Percentiles rank a stretch among this genome's conserved stretches.
phyloP scores from a whole-genome alignment of 2,329 filamentous ascomycete species.

The Fusarium sp. region DNA sequence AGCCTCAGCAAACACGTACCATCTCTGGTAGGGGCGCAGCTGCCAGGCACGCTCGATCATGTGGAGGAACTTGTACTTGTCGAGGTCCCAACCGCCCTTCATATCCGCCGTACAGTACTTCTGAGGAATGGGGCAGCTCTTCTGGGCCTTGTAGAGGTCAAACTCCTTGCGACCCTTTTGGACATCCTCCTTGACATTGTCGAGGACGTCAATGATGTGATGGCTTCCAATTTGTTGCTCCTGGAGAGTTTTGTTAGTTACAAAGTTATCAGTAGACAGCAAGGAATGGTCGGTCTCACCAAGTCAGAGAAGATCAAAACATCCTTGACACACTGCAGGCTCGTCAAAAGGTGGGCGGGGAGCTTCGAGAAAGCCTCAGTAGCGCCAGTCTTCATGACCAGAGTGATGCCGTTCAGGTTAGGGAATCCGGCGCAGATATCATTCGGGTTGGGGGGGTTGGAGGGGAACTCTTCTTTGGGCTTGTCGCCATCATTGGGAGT shows the following conservation, averaged over 20 bases:
- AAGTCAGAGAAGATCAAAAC: slow-evolving; percentile 69
- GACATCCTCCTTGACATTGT: slow-evolving; percentile 49
- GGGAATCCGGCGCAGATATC: slow-evolving; percentile 55
- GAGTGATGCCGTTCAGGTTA: slow-evolving; percentile 55
- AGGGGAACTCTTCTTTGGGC: slow-evolving; percentile 12
- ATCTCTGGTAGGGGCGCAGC: slow-evolving; percentile 63
- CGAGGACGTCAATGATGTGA: slow-evolving; percentile 54
- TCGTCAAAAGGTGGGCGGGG: slow-evolving; percentile 66
- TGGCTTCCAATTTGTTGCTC: slow-evolving; percentile 62
- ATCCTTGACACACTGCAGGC: slow-evolving; percentile 64
- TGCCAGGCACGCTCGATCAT: slow-evolving; percentile 67
- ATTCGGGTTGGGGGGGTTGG: slow-evolving; percentile 20
- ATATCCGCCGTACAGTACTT: slow-evolving; percentile 53
- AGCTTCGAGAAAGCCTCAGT: slow-evolving; percentile 65
- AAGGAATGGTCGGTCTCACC: slow-evolving; percentile 16
- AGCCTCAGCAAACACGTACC: slow-evolving; percentile 70
- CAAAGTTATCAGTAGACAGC: neutral
- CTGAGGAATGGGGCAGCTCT: slow-evolving; percentile 58
- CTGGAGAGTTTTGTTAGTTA: slow-evolving; percentile 40
- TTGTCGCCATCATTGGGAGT: neutral
- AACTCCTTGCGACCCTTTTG: slow-evolving; percentile 56
- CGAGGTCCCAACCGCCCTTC: slow-evolving; percentile 61
- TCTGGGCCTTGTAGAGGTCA: slow-evolving; percentile 56
- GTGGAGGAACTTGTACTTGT: slow-evolving; percentile 71
- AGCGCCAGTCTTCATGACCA: slow-evolving; percentile 70